phyloP scores from a whole-genome alignment of 2,329 filamentous ascomycete species.

The Verruconis gallopava region DNA sequence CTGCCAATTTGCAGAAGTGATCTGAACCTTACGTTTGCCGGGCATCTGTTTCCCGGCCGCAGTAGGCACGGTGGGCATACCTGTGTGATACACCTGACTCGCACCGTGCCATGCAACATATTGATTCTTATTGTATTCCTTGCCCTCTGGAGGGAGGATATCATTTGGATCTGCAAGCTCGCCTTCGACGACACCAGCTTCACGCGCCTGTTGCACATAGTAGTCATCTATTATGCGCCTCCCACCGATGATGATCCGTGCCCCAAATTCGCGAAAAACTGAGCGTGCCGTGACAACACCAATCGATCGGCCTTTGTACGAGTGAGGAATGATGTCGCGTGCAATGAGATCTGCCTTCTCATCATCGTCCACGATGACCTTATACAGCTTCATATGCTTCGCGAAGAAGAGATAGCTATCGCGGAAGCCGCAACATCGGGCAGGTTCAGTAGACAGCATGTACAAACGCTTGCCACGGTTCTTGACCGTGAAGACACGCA shows the following conservation, averaged over 20 bases:
- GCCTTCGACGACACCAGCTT: constrained; percentile 71
- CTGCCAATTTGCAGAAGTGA: constrained; percentile 95
- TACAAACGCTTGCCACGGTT: constrained; percentile 78
- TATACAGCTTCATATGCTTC: constrained; percentile 90
- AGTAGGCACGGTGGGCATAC: constrained; percentile 61
- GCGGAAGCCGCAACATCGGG: constrained; percentile 89
- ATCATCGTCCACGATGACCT: constrained; percentile 96
- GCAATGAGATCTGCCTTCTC: constrained; percentile 96
- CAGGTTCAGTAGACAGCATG: constrained; percentile 97
- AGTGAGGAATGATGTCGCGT: constrained; percentile 88
- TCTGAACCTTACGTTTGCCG: constrained; percentile 68
- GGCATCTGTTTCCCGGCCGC: constrained; percentile 61
- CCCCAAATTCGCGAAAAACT: constrained; percentile 92
- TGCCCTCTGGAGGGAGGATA: constrained; percentile 56
- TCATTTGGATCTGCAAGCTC: constrained; percentile 88
- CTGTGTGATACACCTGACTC: constrained; percentile 86
- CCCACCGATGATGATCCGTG: constrained; percentile 85
- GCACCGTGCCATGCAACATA: constrained; percentile 98
- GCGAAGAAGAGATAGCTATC: constrained; percentile 99
- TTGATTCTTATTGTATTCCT: constrained; percentile 96
- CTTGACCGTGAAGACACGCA: constrained; percentile 83
- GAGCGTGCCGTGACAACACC: constrained; percentile 93
- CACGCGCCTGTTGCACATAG: constrained; percentile 59
- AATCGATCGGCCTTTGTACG: constrained; percentile 95
- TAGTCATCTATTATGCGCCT: constrained; percentile 83